These are phyloP conservation scores for Hymenoscyphus infarciens DNA, from an alignment of 2,329 filamentous ascomycete genomes.

Conservation along the genomic window DNA sequence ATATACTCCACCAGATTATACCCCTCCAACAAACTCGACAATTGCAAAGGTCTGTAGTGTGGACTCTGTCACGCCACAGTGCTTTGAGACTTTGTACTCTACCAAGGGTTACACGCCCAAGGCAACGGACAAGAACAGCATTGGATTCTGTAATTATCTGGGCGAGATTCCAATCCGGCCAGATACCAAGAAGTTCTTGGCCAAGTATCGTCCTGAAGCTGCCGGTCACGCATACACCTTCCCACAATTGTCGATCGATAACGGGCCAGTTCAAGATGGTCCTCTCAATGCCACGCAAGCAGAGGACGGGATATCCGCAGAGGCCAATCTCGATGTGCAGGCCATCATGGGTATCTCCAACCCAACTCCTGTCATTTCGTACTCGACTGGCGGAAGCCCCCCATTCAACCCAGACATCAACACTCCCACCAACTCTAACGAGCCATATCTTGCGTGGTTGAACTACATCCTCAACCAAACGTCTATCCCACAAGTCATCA, in stretches of 20 bases:
- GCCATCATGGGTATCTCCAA: conserved; percentile 51
- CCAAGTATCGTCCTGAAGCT: conserved; percentile 18
- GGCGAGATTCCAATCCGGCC: conserved; percentile 24
- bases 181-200: conserved; percentile 24
- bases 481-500: conserved; percentile 56
- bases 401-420: conserved; percentile 47
- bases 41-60: conserved; percentile 59
- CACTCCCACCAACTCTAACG: conserved; percentile 37
- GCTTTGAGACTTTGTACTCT: conserved; percentile 26
- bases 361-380: conserved; percentile 51
- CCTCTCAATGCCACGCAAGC: conserved; percentile 8
- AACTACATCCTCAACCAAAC: conserved; percentile 47
- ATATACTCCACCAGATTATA: conserved; percentile 4
- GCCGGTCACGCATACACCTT: conserved; percentile 7
- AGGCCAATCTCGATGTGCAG: conserved; percentile 57
- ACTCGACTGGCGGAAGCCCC: conserved; percentile 51
- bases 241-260: conserved; percentile 8
- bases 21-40: conserved; percentile 8
- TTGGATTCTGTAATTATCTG: conserved; percentile 29
- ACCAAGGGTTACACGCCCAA: conserved; percentile 24
- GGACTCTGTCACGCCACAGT: conserved; percentile 22
- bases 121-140: conserved; percentile 19
- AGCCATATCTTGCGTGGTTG: conserved; percentile 55
- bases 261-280: conserved; percentile 12
- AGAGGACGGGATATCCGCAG: conserved; percentile 29